Evolutionary conservation across 495 filamentous ascomycete species (phyloP).

Genomic region (Penicillium daleae): DNA sequence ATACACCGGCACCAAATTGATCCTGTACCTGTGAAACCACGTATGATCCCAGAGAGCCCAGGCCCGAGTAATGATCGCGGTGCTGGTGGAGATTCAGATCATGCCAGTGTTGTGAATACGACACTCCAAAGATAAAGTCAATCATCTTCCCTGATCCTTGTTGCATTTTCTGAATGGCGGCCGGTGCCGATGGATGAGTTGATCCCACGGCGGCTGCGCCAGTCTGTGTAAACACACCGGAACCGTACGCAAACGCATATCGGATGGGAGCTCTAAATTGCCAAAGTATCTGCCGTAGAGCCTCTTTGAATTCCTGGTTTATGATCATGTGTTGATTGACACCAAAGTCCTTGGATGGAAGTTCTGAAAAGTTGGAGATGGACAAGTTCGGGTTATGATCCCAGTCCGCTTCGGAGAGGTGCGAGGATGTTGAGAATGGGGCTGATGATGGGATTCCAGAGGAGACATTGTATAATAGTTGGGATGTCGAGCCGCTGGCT

Average conservation of each 20-base stretch:
- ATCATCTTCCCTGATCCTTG: slow-evolving; percentile 92
- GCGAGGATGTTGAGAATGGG: slow-evolving; percentile 45
- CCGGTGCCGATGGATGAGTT: slow-evolving; percentile 74
- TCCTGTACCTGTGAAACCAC: slow-evolving; percentile 85
- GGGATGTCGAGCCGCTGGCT: slow-evolving; percentile 16
- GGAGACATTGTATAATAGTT: slow-evolving; percentile 24
- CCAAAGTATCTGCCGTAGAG: slow-evolving; percentile 85
- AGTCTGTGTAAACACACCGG: slow-evolving; percentile 90
- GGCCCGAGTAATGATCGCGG: slow-evolving; percentile 85
- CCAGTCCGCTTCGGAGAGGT: slow-evolving; percentile 60
- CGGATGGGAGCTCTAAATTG: slow-evolving; percentile 90
- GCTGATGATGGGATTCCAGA: slow-evolving; percentile 22
- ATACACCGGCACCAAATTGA: slow-evolving; percentile 86
- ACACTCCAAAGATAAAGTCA: slow-evolving; percentile 96
- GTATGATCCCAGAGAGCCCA: slow-evolving; percentile 84
- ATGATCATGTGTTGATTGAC: slow-evolving; percentile 95
- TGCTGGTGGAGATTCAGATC: slow-evolving; percentile 86
- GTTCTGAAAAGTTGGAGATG: slow-evolving; percentile 80
- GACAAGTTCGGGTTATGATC: slow-evolving; percentile 77
- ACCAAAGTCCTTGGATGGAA: slow-evolving; percentile 87
- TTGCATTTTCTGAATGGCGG: slow-evolving; percentile 78
- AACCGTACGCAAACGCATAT: slow-evolving; percentile 97
- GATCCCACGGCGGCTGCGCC: slow-evolving; percentile 50
- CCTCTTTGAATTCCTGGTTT: slow-evolving; percentile 92
- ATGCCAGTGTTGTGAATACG: slow-evolving; percentile 96